Evolutionary conservation across 306 rosid genomes (phyloP), one percentile per base, ranked within the genome.

Genomic region (Parietaria judaica): DNA sequence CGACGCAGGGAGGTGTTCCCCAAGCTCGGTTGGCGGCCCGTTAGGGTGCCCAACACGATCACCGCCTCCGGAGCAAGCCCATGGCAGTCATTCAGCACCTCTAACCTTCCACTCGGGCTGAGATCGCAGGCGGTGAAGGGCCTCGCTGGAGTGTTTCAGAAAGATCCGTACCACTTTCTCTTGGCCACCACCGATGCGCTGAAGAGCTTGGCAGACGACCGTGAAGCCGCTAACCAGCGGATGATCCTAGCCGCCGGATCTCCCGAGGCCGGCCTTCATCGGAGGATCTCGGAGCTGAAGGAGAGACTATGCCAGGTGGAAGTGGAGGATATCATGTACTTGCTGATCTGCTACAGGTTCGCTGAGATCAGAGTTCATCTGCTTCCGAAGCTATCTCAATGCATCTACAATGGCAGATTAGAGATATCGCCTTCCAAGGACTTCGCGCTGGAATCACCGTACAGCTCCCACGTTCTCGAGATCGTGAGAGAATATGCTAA

Each of bases 341-440:
- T 94, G 68, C 66, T 88, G 65, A 75, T 94, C 41, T 80, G 78
- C 71, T 70, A 77, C 76, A 86, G 83, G 67, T 94, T 94, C 72
- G 88, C 99, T 8, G 99, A 94, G 74, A 83, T 94, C 59, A 76
- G 84, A 71, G 97, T 88, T 50, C 86, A 77, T 59, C 62, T 94
- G 80, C 83, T 88, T 70, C 97, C 99, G 47, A 88, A 75, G 65
- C 88, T 88, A 52, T 94, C 94, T 55, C 80, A 76, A 51, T 94
- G 95, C 78, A 68, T 84, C 54, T 94, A 94, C 8, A 88, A 94
- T 63, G 83, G 86, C 16, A 86, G 99, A 74, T 79, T 94, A 56
- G 99, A 94, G 81, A 88, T 92, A 68, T 71, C 76, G 73, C 99
- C 99, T 67, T 71, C 97, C 60, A 94, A 83, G 75, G 90, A 94